Evolutionary conservation across 208 protist genomes (phyloP), one percentile per base, ranked within the genome.

Genomic region (Crithidia fasciculata): DNA sequence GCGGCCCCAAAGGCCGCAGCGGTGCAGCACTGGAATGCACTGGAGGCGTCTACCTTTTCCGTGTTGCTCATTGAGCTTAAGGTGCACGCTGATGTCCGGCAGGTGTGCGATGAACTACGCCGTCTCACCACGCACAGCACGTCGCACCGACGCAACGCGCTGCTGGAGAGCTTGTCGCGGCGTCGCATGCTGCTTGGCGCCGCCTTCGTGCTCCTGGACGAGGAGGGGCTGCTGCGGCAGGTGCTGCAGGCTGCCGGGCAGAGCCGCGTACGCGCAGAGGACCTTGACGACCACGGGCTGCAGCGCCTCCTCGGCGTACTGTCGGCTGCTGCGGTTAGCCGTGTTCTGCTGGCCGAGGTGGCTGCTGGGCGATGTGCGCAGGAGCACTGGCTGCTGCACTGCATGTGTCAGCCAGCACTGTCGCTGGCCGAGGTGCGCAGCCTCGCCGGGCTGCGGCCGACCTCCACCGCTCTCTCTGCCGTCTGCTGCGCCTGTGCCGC

Each of bases 221-320:
- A 76, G 2, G 79, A 84, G 65, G 39, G 62, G 9, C 65, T 59
- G n/a, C 85, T 96, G 75, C 57, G 60, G 54, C 40, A 36, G 36
- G 80, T 93, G 63, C 64, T 92, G 60, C 66, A 57, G 18, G 81
- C 84, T 12, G 55, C 62, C 3, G 78, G 82, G 7, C 49, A 78
- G 57, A 47, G 63, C 18, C 63, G 60, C 5, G 78, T 91, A 60
- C 71, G 61, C 19, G 73, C 82, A 2, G 50, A 67, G 36, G 90
- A 96, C 60, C 41, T 96, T 18, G 89, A 95, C 77, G 73, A 76
- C 37, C 80, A 91, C 71, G 92, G 85, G 5, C 59, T 93, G 41
- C 84, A 94, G 75, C 82, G 90, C 37, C 65, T 96, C 40, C 45
- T 95, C 19, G 68, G 63, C 55, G 88, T 85, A 15, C 70, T 96